phyloP scores from a whole-genome alignment of 2,329 filamentous ascomycete genomes.

The Keithomyces neogunnii region DNA sequence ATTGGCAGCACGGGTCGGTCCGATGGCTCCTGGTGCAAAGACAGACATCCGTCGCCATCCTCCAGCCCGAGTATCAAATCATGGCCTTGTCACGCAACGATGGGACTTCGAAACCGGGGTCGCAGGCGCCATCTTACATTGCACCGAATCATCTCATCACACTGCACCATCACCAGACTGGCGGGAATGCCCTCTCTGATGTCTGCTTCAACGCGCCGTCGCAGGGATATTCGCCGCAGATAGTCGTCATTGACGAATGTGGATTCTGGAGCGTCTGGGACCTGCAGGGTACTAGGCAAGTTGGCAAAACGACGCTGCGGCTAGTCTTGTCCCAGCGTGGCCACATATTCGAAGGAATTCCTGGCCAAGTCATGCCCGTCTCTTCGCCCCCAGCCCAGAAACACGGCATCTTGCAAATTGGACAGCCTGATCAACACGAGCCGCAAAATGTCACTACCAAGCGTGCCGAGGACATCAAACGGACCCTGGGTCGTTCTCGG shows the following conservation, averaged over 20 bases:
- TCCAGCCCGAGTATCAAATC: constrained; percentile 41
- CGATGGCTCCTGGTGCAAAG: constrained; percentile 49
- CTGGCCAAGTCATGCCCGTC: constrained; percentile 22
- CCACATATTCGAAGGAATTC: constrained; percentile 31
- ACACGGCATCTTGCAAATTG: constrained; percentile 36
- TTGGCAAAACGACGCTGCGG: constrained; percentile 24
- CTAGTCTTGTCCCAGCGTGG: constrained; percentile 30
- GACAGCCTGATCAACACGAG: constrained; percentile 15
- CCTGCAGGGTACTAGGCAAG: constrained; percentile 30
- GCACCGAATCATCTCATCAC: constrained; percentile 45
- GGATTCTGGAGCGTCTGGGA: constrained; percentile 65
- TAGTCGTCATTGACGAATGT: constrained; percentile 56
- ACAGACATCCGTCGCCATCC: constrained; percentile 39
- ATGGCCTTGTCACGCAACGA: constrained; percentile 20
- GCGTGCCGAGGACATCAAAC: constrained; percentile 3
- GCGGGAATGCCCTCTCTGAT: constrained; percentile 49
- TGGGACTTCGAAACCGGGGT: constrained; percentile 3
- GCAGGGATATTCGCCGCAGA: constrained; percentile 42
- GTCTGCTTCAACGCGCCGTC: constrained; percentile 52
- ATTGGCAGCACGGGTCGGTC: constrained; percentile 25
- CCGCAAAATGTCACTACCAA: constrained; percentile 12
- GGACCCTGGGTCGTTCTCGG: constrained; percentile 1
- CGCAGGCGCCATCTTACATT: constrained; percentile 39
- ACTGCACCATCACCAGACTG: constrained; percentile 44
- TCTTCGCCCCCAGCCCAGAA: constrained; percentile 23